phyloP scores from a whole-genome alignment of 2,329 filamentous ascomycete species.

The Colletotrichum sp. region DNA sequence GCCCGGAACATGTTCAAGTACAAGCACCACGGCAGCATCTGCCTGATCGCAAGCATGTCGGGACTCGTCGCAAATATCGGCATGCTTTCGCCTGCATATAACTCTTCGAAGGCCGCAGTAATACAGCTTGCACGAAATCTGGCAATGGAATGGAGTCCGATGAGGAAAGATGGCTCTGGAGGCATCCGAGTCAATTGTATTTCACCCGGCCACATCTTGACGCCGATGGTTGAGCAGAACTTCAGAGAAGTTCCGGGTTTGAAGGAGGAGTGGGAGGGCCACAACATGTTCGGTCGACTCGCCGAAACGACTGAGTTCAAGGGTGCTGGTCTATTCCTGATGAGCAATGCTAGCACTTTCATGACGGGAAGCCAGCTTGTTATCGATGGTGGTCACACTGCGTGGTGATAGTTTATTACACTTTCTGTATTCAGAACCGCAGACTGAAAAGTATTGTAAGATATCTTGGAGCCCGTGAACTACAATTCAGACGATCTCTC shows the following conservation, averaged over 20 bases:
- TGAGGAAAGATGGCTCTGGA: slow-evolving; percentile 41
- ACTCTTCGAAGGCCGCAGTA: slow-evolving; percentile 70
- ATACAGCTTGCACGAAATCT: slow-evolving; percentile 67
- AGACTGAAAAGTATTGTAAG: not conserved
- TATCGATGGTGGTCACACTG: slow-evolving; percentile 62
- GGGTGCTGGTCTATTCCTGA: slow-evolving; percentile 64
- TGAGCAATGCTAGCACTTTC: slow-evolving; percentile 67
- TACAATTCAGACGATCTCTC: not conserved
- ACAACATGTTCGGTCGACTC: slow-evolving; percentile 75
- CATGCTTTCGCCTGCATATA: slow-evolving; percentile 71
- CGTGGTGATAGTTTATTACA: slow-evolving; percentile 45
- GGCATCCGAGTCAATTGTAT: slow-evolving; percentile 64
- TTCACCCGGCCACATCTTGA: slow-evolving; percentile 48
- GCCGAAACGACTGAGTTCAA: slow-evolving; percentile 64
- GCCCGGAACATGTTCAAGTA: slow-evolving; percentile 66
- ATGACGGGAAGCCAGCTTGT: slow-evolving; percentile 65
- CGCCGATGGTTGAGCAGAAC: slow-evolving; percentile 74
- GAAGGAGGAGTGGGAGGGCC: slow-evolving; percentile 65
- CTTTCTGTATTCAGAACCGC: not conserved
- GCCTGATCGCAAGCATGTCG: slow-evolving; percentile 63
- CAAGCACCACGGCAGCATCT: slow-evolving; percentile 58
- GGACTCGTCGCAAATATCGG: slow-evolving; percentile 60
- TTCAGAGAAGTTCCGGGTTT: slow-evolving; percentile 72
- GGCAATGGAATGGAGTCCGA: slow-evolving; percentile 66
- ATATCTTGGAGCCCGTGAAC: rapidly evolving